Evolutionary conservation across 257 asterid genomes (phyloP).

Genomic region (Nicotiana benthamiana): DNA sequence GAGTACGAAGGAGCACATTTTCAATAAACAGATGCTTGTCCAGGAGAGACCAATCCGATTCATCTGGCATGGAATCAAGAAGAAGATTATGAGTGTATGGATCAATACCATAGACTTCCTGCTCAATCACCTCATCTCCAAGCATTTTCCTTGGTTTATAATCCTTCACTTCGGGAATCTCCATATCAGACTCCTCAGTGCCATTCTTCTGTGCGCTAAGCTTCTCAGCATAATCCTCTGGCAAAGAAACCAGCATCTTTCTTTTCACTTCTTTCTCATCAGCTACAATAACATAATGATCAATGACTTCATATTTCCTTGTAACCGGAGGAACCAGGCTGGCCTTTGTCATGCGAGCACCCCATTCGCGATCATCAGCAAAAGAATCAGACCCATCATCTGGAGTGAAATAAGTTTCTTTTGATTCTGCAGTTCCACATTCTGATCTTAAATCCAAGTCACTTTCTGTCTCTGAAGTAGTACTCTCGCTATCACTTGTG

Average conservation of each 20-base stretch:
- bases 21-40: conserved; percentile 88
- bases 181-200: conserved; percentile 98
- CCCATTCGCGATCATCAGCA: conserved; percentile 98
- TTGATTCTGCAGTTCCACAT: conserved; percentile 48
- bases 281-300: conserved; percentile 82
- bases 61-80: conserved; percentile 98
- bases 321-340: conserved; percentile 99
- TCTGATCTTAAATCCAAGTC: conserved; percentile 55
- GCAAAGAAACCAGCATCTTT: conserved; percentile 91
- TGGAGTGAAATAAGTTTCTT: conserved; percentile 41
- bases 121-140: conserved; percentile 94
- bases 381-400: conserved; percentile 81
- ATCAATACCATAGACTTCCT: conserved; percentile 98
- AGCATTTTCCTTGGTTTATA: conserved; percentile 80
- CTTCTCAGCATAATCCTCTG: conserved; percentile 90
- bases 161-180: conserved; percentile 95
- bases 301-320: conserved; percentile 86
- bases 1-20: conserved; percentile 76
- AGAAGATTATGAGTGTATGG: conserved; percentile 95
- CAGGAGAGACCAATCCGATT: conserved; percentile 72
- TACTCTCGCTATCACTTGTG: conserved; percentile 52
- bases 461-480: conserved; percentile 89
- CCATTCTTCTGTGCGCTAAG: conserved; percentile 77
- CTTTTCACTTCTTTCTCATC: conserved; percentile 94
- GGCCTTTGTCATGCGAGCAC: conserved; percentile 98